Evolutionary conservation across 2,329 filamentous ascomycete species (phyloP).

Genomic region (Aspergillus luchuensis): DNA sequence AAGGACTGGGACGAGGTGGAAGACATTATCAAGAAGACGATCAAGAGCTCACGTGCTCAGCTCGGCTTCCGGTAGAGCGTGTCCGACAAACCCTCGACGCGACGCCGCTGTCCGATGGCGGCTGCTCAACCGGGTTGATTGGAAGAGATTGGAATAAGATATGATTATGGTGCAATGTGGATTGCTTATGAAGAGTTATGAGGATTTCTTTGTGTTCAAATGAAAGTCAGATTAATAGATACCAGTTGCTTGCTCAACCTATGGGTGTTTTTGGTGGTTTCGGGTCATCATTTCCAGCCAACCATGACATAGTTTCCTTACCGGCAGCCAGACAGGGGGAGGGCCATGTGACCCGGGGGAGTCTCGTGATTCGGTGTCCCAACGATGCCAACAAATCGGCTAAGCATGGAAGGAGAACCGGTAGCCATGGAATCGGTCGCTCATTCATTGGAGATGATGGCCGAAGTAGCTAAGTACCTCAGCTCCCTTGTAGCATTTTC

Average conservation of each 20-base stretch:
- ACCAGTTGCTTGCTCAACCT: constrained; percentile 26
- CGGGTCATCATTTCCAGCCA: no score
- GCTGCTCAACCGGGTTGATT: neutral
- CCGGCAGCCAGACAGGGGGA: neutral
- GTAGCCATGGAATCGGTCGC: neutral
- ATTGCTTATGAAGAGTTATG: constrained; percentile 34
- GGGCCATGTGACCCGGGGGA: neutral
- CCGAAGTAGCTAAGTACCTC: neutral
- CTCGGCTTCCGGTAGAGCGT: constrained; percentile 33
- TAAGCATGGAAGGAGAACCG: neutral
- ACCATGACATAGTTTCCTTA: no score
- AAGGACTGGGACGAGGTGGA: constrained; percentile 92
- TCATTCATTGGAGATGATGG: neutral
- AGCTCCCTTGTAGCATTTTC: no score
- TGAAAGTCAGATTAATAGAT: constrained; percentile 34
- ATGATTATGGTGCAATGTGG: constrained; percentile 14
- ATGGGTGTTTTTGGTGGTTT: neutral
- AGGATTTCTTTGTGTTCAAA: constrained; percentile 25
- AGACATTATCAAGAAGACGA: constrained; percentile 75
- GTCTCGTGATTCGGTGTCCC: neutral
- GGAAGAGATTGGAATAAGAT: constrained; percentile 12
- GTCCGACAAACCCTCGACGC: neutral
- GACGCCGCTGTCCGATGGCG: neutral
- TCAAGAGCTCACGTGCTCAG: constrained; percentile 60
- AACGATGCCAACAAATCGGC: neutral